Base-by-base conservation (phyloP, 1,284 basidiomycete genomes). In the Boletus mariae region DNA sequence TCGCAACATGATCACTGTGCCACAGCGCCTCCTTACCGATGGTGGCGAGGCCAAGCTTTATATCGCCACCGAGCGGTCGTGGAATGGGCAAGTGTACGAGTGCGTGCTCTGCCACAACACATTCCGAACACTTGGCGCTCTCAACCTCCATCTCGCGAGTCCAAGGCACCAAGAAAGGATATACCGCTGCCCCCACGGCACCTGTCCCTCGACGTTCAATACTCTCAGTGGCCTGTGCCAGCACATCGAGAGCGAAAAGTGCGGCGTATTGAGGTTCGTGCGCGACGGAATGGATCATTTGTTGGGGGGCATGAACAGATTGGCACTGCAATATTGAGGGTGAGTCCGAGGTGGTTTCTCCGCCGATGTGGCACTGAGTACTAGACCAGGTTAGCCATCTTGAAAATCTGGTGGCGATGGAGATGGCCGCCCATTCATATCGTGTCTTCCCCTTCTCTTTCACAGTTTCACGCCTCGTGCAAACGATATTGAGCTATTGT, bases 191-290 rank as follows among this genome's bases (percentile, higher is more conserved):
- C 78, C 74, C 2, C 62, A 71, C 23, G 53, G 34, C 6, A 66
- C 61, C 6, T 83, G 80, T 57, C 51, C 49, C 9, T 26, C 49
- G 32, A 61, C 58, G n/a, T 83, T 80, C 58, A 60, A 47, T n/a
- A 69, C 75, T 3, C 66, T 83, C 13, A 81, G 79, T 51, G 77
- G 58, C 3, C 59, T 83, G 45, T 77, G 74, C 46, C 76, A 79
- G 63, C 80, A 83, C 56, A 72, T 83, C 12, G 80, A 83, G 69
- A 83, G 80, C 59, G 76, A 76, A 61, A 67, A 56, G 12, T 83
- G 80, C 60, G 79, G 77, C 0, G 71, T 82, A 29, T 57, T 64
- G 23, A 77, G 63, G 63, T 80, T 80, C 55, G 67, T 75, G 8
- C 69, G 69, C 47, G 62, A 66, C 3, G 63, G 69, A 20, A 71